phyloP scores from a whole-genome alignment of 2,329 filamentous ascomycete genomes.

The Fusarium sulawesiense region DNA sequence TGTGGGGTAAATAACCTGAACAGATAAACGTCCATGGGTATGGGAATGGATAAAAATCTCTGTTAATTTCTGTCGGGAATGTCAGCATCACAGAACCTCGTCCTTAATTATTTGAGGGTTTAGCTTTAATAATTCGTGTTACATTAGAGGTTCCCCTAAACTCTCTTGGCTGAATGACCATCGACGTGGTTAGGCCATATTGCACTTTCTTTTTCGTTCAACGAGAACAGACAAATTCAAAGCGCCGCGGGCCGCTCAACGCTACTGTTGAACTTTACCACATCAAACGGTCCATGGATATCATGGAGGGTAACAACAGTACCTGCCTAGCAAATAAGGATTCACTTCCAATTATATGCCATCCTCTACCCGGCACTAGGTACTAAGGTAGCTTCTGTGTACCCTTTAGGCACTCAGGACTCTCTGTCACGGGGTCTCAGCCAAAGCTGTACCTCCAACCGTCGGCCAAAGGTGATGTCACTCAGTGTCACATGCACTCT shows the following conservation, averaged over 20 bases:
- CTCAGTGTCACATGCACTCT: conserved; percentile 41
- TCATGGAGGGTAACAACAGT: conserved; percentile 3
- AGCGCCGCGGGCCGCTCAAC: conserved; percentile 31
- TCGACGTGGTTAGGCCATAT: background rate
- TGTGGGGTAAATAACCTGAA: conserved; percentile 17
- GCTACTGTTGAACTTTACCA: conserved; percentile 30
- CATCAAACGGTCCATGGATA: conserved; percentile 1
- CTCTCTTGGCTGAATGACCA: background rate
- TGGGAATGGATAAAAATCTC: conserved; percentile 1
- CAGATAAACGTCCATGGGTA: conserved; percentile 1
- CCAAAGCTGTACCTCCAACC: background rate
- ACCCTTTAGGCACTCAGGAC: background rate
- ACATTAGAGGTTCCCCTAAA: background rate
- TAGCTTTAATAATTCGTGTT: background rate
- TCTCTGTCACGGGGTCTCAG: background rate
- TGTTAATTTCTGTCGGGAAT: background rate
- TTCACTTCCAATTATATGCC: background rate
- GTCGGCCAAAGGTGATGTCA: conserved; percentile 35
- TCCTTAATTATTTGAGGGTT: background rate
- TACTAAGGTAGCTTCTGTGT: background rate
- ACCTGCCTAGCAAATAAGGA: conserved; percentile 9
- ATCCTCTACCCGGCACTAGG: conserved; percentile 1
- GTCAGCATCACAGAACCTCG: background rate
- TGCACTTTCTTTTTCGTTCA: background rate
- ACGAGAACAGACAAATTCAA: conserved; percentile 9